Evolutionary conservation across 768 basidiomycete genomes (phyloP), one percentile per base, ranked within the genome.

Genomic region (Leucocoprinus sp.): DNA sequence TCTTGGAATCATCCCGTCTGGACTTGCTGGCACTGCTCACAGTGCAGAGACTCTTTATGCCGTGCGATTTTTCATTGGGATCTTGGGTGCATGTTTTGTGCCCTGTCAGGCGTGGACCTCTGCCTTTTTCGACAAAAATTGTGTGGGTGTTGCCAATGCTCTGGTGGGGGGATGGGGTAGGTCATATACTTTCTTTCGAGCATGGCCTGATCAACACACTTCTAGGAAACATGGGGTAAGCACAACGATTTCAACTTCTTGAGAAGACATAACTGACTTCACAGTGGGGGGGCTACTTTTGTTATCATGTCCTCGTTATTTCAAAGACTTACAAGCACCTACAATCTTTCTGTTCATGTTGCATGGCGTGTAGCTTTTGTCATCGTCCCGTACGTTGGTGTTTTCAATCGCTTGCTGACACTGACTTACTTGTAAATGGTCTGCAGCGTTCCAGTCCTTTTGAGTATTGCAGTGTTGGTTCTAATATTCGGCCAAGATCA

Each of bases 41-140:
- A 66, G 48, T 41, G 70, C 67, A 1, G 18, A 24, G 15, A 51
- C 51, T 0, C 63, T 78, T 0, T 71, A 72, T 43, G 52, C 58
- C 2, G 33, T 76, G 26, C 68, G 80, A 0, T 79, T 79, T 55
- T 77, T 80, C 55, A 76, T 79, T 38, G 76, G 78, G 8, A 73
- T 80, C 36, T 64, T 79, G 2, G 80, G 80, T 5, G 79, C 62
- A 0, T 75, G 76, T 1, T 81, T 82, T 48, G 76, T 82, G 1
- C 69, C 78, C 3, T 78, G 76, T 49, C 72, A 78, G 43, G 71
- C 72, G 2, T 78, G 80, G 75, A 77, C 78, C 7, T 76, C 80
- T 0, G 62, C 60, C 2, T 80, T 81, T 59, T 82, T 75, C 56
- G 76, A 79, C 56, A 78, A 71, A 45, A 63, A 57, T 26, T 55